phyloP scores from a whole-genome alignment of 352 stramenopile species.

The Pythium periplocum region DNA sequence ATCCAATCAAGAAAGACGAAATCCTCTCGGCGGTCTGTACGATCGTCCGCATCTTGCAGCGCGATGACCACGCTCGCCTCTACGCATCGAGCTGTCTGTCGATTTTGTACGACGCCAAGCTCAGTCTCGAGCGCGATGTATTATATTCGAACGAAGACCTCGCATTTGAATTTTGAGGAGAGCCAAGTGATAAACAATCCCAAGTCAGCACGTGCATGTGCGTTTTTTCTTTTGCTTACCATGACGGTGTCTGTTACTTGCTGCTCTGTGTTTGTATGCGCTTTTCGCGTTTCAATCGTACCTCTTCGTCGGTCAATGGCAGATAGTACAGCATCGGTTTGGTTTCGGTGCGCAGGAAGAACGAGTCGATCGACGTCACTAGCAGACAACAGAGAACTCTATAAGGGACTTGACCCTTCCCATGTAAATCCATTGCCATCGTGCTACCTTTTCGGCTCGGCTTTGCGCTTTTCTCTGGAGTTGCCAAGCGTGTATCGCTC shows the following conservation, averaged over 20 bases:
- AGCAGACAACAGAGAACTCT: no score
- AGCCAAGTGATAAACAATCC: background rate
- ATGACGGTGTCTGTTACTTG: no score
- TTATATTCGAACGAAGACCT: constrained; percentile 78
- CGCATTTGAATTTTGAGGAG: constrained; percentile 68
- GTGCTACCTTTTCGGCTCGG: background rate
- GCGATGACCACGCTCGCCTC: constrained; percentile 46
- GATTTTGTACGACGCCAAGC: constrained; percentile 81
- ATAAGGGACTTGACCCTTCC: no score
- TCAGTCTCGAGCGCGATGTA: constrained; percentile 76
- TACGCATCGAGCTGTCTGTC: constrained; percentile 63
- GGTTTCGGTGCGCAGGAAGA: constrained; percentile 73
- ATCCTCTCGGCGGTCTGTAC: constrained; percentile 70
- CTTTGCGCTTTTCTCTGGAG: background rate
- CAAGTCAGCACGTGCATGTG: no score
- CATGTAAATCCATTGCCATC: no score
- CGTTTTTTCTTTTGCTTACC: no score
- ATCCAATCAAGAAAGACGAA: constrained; percentile 78
- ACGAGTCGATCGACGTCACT: constrained; percentile 52
- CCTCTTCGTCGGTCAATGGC: constrained; percentile 65
- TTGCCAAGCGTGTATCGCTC: no score
- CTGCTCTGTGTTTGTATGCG: constrained; percentile 4
- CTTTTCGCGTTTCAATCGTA: constrained; percentile 27
- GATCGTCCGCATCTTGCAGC: constrained; percentile 69
- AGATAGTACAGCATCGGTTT: constrained; percentile 82